Evolutionary conservation across 331 rosid species (phyloP), one percentile per base, ranked within the genome.

Genomic region (Telfairia occidentalis): DNA sequence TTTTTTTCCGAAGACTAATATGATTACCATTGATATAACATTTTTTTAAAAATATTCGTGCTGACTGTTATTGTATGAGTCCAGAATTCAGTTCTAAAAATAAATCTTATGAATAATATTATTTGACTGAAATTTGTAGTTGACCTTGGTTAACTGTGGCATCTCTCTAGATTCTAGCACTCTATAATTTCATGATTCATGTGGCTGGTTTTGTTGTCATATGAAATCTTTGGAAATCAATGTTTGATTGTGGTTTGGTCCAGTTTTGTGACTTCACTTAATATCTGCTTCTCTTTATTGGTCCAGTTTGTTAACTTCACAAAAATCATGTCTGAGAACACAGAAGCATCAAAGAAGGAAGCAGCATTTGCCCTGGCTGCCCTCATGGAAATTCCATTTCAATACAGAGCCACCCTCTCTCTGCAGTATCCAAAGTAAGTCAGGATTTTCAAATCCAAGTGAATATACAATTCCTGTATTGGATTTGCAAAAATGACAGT

Each of bases 371-470:
- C 98, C 75, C 96, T 95, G 54, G 89, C 96, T 61, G 96, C 97
- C 29, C 96, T 95, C 28, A 95, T 95, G 98, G 98, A 95, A 86
- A 91, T 95, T 82, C 98, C 98, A 26, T 50, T 78, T 59, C 98
- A 95, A 78, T 95, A 82, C 86, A 83, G 82, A 64, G 96, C 90
- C 75, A 90, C 92, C 70, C 96, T 82, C 83, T 84, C 61, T 49
- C 78, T 87, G 58, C 78, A 59, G 42, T 57, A 73, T 69, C 46
- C 34, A 48, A 63, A 76, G 97, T 95, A 87, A 79, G 61, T 58
- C 57, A 34, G 42, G 73, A 28, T 10, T 43, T 58, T 55, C 79
- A 50, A 34, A 38, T 60, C 65, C 57, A 45, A 26, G 30, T 61
- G 24, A 21, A 45, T 29, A 18, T 63, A 9, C 23, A 32, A 32